phyloP scores from a whole-genome alignment of 305 asterid species.

The Fraxinus nigra region DNA sequence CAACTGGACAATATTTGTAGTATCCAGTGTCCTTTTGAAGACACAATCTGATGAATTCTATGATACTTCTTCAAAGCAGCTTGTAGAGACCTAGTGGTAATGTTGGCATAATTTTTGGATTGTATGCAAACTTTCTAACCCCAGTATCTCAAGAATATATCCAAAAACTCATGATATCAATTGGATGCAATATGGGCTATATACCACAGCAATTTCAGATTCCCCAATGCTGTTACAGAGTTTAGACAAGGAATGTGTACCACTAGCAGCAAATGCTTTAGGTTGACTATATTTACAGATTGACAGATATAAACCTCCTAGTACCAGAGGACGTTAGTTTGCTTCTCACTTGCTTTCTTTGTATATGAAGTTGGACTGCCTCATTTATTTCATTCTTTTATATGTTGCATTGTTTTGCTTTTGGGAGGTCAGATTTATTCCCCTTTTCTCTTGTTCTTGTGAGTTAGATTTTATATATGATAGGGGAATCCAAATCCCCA shows the following conservation, averaged over 20 bases:
- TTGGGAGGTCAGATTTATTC: not conserved
- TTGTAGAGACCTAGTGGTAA: not conserved
- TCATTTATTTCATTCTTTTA: not conserved
- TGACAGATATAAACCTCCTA: not conserved
- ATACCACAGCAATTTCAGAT: not conserved
- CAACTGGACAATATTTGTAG: not conserved
- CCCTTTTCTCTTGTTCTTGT: not conserved
- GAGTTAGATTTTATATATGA: not conserved
- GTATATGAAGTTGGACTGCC: not conserved
- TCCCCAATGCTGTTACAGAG: not conserved
- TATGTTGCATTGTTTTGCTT: not conserved
- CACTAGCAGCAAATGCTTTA: not conserved
- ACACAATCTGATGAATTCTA: not conserved
- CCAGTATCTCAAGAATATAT: not conserved
- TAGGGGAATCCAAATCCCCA: not conserved
- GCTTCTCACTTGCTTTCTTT: not conserved
- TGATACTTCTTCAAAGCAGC: not conserved
- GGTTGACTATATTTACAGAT: not conserved
- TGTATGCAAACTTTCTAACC: not conserved
- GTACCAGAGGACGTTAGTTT: not conserved
- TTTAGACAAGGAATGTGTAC: not conserved
- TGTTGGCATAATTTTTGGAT: not conserved
- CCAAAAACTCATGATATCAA: not conserved
- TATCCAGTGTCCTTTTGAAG: not conserved
- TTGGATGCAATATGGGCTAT: not conserved